Evolutionary conservation across 345 rosid genomes (phyloP).

Genomic region (Salix caprea): DNA sequence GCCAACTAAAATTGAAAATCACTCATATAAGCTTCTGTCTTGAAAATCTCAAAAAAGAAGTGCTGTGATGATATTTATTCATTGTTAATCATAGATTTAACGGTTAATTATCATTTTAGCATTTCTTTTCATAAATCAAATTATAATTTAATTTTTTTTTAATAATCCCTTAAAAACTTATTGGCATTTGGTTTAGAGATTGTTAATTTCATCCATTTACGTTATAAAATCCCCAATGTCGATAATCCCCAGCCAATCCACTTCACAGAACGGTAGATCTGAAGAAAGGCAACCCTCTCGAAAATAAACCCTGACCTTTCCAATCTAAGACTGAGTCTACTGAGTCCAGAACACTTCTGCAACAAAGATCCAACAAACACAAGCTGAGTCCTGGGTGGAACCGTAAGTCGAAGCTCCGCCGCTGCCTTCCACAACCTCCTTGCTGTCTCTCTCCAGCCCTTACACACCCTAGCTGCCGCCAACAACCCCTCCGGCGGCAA

Average conservation of each 20-base stretch:
- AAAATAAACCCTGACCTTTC: conserved; percentile 63
- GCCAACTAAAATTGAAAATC: neutral
- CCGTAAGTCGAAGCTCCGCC: conserved; percentile 73
- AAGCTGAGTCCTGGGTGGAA: conserved; percentile 62
- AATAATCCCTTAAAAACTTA: neutral
- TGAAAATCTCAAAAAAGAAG: neutral
- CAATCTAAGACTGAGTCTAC: conserved; percentile 62
- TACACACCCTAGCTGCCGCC: conserved; percentile 80
- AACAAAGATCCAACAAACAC: conserved; percentile 78
- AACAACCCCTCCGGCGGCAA: conserved; percentile 65
- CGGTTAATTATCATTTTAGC: neutral
- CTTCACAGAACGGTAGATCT: conserved; percentile 38
- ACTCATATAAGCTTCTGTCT: neutral
- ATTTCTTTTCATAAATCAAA: neutral
- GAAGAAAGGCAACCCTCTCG: conserved; percentile 3
- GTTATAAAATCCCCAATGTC: neutral
- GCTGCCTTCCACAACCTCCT: conserved; percentile 83
- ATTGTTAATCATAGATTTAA: conserved; percentile 1
- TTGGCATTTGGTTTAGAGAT: neutral
- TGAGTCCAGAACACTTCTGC: conserved; percentile 73
- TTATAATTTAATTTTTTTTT: neutral
- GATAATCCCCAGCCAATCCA: conserved; percentile 9
- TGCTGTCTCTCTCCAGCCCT: conserved; percentile 78
- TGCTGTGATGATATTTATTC: neutral
- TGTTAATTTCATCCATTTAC: neutral